Percentiles rank a stretch among this genome's conserved stretches.
These are phyloP conservation scores for Sanchytrium tribonematis DNA, from an alignment of 371 early-diverging fungal species.

Conservation along the genomic window DNA sequence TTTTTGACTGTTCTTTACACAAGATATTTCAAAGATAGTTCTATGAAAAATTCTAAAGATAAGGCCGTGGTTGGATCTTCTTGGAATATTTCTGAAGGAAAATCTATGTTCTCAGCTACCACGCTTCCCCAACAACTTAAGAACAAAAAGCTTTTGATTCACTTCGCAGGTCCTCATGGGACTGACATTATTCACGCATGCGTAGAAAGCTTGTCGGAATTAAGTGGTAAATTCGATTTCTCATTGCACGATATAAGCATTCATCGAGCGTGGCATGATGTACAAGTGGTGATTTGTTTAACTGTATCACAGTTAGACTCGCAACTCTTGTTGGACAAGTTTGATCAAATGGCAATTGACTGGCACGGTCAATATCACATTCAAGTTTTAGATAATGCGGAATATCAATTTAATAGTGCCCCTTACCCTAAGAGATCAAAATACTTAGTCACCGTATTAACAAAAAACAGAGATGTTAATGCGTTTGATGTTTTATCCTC, in stretches of 20 bases:
- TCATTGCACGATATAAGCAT: neutral
- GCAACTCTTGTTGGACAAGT: neutral
- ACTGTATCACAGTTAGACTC: neutral
- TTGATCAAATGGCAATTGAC: neutral
- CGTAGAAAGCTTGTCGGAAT: neutral
- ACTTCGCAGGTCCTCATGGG: neutral
- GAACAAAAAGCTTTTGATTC: neutral
- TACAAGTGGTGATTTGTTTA: neutral
- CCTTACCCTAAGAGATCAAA: neutral
- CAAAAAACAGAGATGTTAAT: too few species aligned
- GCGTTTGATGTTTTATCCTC: neutral
- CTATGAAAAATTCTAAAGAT: neutral
- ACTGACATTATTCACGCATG: neutral
- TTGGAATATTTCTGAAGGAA: neutral
- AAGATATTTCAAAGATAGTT: neutral
- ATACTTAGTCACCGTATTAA: neutral
- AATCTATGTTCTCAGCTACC: neutral
- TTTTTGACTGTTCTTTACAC: neutral
- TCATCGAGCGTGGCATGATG: neutral
- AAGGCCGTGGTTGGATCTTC: neutral
- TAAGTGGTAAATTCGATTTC: neutral
- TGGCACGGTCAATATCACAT: neutral
- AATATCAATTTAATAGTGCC: neutral
- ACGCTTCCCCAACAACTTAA: neutral
- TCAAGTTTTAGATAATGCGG: neutral